Percentiles rank a stretch among this genome's conserved stretches.
These are phyloP conservation scores for Boletus tylopilopsis DNA, from an alignment of 768 basidiomycete genomes.

Conservation along the genomic window DNA sequence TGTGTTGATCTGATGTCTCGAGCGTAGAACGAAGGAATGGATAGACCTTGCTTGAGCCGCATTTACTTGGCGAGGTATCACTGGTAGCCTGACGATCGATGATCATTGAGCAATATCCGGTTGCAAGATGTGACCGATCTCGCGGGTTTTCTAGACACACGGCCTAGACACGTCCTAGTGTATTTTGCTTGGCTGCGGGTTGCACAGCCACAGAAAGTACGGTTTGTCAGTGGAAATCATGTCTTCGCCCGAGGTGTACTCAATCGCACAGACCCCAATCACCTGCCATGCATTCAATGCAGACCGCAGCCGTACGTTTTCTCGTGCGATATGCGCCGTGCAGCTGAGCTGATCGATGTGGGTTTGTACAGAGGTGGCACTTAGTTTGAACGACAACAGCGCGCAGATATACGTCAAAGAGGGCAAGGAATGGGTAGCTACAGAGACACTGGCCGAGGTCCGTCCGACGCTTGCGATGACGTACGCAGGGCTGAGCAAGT, in stretches of 20 bases:
- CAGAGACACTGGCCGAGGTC: constrained; percentile 85
- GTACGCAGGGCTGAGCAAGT: not conserved
- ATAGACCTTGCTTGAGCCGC: constrained; percentile 5
- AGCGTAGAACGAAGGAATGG: constrained; percentile 7
- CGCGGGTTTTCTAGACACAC: no score
- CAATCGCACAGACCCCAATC: constrained; percentile 78
- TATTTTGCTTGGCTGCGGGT: not conserved
- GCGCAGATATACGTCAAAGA: constrained; percentile 72
- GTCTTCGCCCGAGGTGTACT: constrained; percentile 75
- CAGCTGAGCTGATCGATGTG: constrained; percentile 3
- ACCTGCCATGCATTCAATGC: constrained; percentile 90
- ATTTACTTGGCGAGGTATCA: constrained; percentile 6
- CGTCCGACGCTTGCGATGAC: not conserved
- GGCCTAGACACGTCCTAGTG: no score
- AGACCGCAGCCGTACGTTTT: constrained; percentile 73
- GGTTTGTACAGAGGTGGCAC: constrained; percentile 68
- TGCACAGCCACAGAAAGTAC: constrained; percentile 9
- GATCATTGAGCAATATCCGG: not conserved
- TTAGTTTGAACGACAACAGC: constrained; percentile 88
- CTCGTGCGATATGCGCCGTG: not conserved
- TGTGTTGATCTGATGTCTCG: constrained; percentile 2
- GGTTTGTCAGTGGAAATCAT: constrained; percentile 27
- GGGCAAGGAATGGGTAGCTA: constrained; percentile 64
- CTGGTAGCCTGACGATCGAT: not conserved
- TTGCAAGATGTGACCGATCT: not conserved